A percentile compares a stretch with the other conserved stretches of the same genome.
Conservation (phyloP, 768 basidiomycete species). For the Atractiella rhizophila region DNA sequence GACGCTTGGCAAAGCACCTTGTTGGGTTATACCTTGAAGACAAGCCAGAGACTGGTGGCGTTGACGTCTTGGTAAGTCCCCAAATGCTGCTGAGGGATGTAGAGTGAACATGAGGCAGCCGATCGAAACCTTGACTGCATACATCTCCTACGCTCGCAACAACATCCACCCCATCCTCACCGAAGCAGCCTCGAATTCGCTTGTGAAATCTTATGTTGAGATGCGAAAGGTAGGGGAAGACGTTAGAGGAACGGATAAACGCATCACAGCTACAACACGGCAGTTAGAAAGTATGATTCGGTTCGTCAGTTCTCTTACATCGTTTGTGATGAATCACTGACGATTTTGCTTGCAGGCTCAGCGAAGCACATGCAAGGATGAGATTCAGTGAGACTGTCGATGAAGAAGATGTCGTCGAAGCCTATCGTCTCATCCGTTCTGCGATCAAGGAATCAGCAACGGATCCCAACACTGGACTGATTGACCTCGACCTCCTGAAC, state of each 20-base stretch:
- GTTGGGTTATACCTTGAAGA: slow-evolving; percentile 89
- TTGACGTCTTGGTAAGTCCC: slow-evolving; percentile 48
- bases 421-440: slow-evolving; percentile 80
- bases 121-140: slow-evolving; percentile 66
- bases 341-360: slow-evolving; percentile 79
- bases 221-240: slow-evolving; percentile 80
- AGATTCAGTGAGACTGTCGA: slow-evolving; percentile 70
- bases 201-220: slow-evolving; percentile 70
- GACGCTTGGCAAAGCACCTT: slow-evolving; percentile 69
- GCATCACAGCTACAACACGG: slow-evolving; percentile 92
- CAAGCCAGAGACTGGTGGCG: slow-evolving; percentile 35
- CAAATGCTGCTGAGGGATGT: neutral
- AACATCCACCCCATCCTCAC: slow-evolving; percentile 65
- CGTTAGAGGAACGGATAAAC: slow-evolving; percentile 53
- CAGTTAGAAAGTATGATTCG: slow-evolving; percentile 85
- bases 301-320: neutral
- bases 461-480: slow-evolving; percentile 81
- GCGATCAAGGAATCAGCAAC: slow-evolving; percentile 84
- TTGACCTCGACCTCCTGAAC: slow-evolving; percentile 75
- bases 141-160: slow-evolving; percentile 74
- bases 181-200: slow-evolving; percentile 56
- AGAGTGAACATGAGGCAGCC: slow-evolving; percentile 30
- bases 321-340: slow-evolving; percentile 36
- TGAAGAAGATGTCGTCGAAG: slow-evolving; percentile 65
- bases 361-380: slow-evolving; percentile 89